Conservation (phyloP, 2,329 filamentous ascomycete species). For the Phoma sp. region DNA sequence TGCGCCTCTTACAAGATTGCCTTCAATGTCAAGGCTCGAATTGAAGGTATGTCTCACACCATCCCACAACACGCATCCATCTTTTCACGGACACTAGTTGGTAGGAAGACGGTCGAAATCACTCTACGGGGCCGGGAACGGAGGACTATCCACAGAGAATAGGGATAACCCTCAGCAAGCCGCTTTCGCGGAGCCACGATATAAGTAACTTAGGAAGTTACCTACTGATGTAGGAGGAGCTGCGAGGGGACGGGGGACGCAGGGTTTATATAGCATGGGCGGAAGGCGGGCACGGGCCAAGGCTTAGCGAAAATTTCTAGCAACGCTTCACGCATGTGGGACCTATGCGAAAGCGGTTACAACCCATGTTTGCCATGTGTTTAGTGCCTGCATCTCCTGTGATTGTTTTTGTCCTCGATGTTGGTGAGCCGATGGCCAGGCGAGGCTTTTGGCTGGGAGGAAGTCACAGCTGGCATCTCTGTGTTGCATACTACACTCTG, state of each 20-base stretch:
- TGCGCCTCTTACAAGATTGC: not conserved
- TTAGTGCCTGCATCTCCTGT: too few relatives aligned
- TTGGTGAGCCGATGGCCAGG: too few relatives aligned
- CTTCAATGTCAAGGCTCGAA: not conserved
- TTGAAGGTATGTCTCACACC: constrained; percentile 45
- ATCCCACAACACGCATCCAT: constrained; percentile 53
- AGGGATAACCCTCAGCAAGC: constrained; percentile 51
- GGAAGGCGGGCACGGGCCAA: not conserved
- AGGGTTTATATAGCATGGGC: not conserved
- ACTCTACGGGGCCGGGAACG: constrained; percentile 53
- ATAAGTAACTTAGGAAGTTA: constrained; percentile 31
- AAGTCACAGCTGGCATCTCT: too few relatives aligned
- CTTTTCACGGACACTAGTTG: constrained; percentile 50
- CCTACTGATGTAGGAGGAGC: constrained; percentile 46
- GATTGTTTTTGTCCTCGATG: too few relatives aligned
- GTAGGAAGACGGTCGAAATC: constrained; percentile 47
- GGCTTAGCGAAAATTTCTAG: not conserved
- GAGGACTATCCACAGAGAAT: constrained; percentile 48
- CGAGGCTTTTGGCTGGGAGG: too few relatives aligned
- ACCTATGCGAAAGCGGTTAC: too few relatives aligned
- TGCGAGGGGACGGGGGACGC: constrained; percentile 25
- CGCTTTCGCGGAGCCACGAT: constrained; percentile 51
- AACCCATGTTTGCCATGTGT: too few relatives aligned
- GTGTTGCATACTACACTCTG: too few relatives aligned
- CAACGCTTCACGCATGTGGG: too few relatives aligned